phyloP scores from a whole-genome alignment of 2,329 filamentous ascomycete genomes.

The Colletotrichum limetticola region DNA sequence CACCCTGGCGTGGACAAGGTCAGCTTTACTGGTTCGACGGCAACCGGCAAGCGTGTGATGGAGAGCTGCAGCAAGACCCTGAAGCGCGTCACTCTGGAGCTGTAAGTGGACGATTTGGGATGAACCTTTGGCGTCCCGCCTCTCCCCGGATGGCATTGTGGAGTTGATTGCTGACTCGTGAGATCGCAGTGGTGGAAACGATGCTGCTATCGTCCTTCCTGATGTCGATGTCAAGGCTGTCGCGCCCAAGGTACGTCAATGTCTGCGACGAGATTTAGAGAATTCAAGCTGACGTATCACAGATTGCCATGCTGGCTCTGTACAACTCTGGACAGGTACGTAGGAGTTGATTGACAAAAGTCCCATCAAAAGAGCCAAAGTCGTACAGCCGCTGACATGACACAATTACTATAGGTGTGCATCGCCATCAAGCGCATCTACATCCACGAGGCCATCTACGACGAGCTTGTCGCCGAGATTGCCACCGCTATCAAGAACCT shows the following conservation, averaged over 20 bases:
- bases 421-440: conserved; percentile 64
- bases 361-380: neutral
- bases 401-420: conserved; percentile 53
- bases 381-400: neutral
- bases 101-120: conserved; percentile 42
- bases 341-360: neutral
- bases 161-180: neutral
- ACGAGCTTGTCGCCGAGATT: conserved; percentile 38
- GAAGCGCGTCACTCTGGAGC: conserved; percentile 70
- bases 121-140: neutral
- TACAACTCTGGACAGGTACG: conserved; percentile 61
- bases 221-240: conserved; percentile 62
- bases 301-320: conserved; percentile 62
- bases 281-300: neutral
- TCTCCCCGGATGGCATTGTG: conserved; percentile 26
- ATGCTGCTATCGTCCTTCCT: conserved; percentile 67
- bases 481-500: conserved; percentile 30
- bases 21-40: conserved; percentile 70
- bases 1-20: conserved; percentile 72
- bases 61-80: conserved; percentile 65
- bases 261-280: too few relatives aligned
- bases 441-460: conserved; percentile 64
- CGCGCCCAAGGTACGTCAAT: conserved; percentile 50
- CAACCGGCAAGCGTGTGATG: conserved; percentile 71
- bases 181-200: conserved; percentile 62